Conservation (phyloP, 352 stramenopile genomes). For the Phytophthora agathidicida region DNA sequence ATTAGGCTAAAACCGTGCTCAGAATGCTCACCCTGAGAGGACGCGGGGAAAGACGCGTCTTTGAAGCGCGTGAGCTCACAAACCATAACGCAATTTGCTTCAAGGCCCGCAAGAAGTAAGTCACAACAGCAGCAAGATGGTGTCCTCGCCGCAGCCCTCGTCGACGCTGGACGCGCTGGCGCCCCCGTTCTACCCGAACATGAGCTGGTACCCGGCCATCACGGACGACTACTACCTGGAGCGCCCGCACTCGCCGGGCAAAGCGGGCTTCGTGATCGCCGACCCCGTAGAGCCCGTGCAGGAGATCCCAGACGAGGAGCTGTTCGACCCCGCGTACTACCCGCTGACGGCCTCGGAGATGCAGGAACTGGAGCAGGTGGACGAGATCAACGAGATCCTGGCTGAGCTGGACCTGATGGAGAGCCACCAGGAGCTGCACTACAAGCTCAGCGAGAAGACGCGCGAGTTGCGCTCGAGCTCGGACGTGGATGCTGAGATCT, state of each 20-base stretch:
- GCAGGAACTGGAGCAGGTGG: constrained; percentile 74
- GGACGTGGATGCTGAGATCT: constrained; percentile 65
- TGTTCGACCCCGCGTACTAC: constrained; percentile 74
- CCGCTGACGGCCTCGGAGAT: constrained; percentile 65
- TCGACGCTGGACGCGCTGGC: constrained; percentile 61
- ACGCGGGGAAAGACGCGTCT: constrained; percentile 23
- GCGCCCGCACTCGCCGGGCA: constrained; percentile 60
- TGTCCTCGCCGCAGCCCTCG: constrained; percentile 40
- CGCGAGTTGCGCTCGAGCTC: constrained; percentile 59
- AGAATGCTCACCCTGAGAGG: constrained; percentile 1
- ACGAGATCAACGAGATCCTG: constrained; percentile 82
- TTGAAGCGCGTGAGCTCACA: constrained; percentile 8
- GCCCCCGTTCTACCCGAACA: constrained; percentile 64
- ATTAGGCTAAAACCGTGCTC: background rate
- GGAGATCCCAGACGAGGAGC: constrained; percentile 77
- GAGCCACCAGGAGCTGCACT: constrained; percentile 72
- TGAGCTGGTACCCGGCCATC: constrained; percentile 58
- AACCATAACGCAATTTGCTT: constrained; percentile 36
- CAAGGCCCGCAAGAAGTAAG: constrained; percentile 9
- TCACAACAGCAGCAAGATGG: constrained; percentile 22
- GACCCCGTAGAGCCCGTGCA: constrained; percentile 53
- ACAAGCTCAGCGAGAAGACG: constrained; percentile 60
- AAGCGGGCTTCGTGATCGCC: constrained; percentile 68
- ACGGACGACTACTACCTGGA: constrained; percentile 74
- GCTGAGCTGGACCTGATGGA: constrained; percentile 83